Base-by-base conservation (phyloP, 768 basidiomycete species). In the Kwoniella shandongensis region DNA sequence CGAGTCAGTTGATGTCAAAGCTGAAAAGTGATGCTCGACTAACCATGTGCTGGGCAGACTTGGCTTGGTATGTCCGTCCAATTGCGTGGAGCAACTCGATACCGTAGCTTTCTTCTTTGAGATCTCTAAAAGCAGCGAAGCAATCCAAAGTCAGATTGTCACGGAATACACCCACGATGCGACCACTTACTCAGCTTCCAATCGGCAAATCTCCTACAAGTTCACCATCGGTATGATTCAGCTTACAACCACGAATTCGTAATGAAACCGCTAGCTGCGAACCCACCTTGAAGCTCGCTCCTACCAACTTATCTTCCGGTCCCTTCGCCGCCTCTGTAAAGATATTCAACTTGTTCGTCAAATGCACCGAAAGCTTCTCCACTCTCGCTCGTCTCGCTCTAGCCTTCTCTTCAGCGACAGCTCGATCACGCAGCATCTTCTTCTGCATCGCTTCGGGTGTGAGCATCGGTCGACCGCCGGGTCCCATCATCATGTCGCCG, bases 81-180 rank as follows among this genome's bases (percentile, higher is more conserved):
- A 78, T 70, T 18, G 77, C 70, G 25, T 77, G 67, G 0, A 77
- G 62, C 42, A 78, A 57, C 57, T 78, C 77, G 15, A 67, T 62
- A 8, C 77, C 77, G 40, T 78, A 78, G 29, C 70, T 76, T 54
- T 78, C 77, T 20, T 76, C 68, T 44, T 65, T 67, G 10, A 78
- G 67, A 48, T 78, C 75, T 47, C 59, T 63, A 15, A 25, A 15
- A 25, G 26, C 8, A 29, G 2, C 17, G 23, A 22, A 53, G 44
- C 20, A 4, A 23, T 25, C 6, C 32, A 17, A 47, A 22, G 10
- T 47, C 36, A 46, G 4, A 20, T 7, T 44, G 36, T 10, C n/a
- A 38, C 36, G 36, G 35, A 12, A 18, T 12, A 25, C 6, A 4
- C 20, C 7, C n/a, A 12, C 35, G 20, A 8, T 4, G 18, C 18